These are phyloP conservation scores for Toxicodendron radicans DNA, from an alignment of 345 rosid species.

Conservation along the genomic window DNA sequence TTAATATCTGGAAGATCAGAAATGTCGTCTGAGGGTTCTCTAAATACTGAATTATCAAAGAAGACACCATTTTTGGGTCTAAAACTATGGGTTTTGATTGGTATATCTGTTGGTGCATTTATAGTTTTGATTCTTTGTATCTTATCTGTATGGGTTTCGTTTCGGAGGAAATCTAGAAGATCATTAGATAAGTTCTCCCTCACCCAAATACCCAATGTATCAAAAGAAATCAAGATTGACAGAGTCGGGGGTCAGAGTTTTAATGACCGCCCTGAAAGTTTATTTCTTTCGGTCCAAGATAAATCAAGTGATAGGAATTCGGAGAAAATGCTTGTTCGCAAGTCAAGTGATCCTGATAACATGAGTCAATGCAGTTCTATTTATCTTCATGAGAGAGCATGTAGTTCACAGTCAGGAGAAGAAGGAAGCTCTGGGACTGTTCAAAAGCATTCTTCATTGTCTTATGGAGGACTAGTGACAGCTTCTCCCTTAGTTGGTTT, in stretches of 20 bases:
- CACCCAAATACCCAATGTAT: conserved; percentile 73
- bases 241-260: conserved; percentile 54
- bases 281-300: conserved; percentile 48
- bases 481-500: conserved; percentile 91
- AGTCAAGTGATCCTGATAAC: conserved; percentile 81
- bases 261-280: conserved; percentile 48
- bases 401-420: conserved; percentile 81
- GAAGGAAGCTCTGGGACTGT: conserved; percentile 77
- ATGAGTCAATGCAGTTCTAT: conserved; percentile 75
- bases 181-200: conserved; percentile 46
- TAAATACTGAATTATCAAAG: conserved; percentile 73
- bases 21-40: conserved; percentile 67
- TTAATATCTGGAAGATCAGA: conserved; percentile 29
- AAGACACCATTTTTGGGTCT: conserved; percentile 82
- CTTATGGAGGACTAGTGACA: conserved; percentile 59
- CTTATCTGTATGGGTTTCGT: conserved; percentile 79
- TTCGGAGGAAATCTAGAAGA: conserved; percentile 63
- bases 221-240: conserved; percentile 89
- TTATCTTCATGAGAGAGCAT: conserved; percentile 64
- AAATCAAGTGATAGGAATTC: conserved; percentile 54
- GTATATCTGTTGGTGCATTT: conserved; percentile 69
- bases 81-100: conserved; percentile 86
- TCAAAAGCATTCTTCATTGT: conserved; percentile 50
- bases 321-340: conserved; percentile 57
- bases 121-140: conserved; percentile 80